A percentile compares a stretch with the other conserved stretches of the same genome.
Conservation (phyloP, 441 rosid genomes). For the Eutrema salsugineum region DNA sequence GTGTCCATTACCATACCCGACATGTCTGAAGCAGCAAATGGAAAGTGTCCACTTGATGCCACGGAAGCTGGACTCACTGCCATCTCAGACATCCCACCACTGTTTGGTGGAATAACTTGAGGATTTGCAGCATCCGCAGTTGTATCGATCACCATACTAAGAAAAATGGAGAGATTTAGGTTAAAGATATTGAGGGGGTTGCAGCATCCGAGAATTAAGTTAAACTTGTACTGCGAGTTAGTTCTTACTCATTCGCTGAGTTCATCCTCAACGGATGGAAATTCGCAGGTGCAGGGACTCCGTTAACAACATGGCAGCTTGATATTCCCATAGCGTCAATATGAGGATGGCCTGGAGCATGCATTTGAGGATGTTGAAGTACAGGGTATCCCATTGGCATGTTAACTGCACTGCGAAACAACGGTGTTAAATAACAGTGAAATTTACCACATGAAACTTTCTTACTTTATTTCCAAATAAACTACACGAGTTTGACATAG, state of each 20-base stretch:
- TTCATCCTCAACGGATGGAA: conserved; percentile 76
- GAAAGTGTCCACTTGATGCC: conserved; percentile 86
- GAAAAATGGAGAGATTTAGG: conserved; percentile 7
- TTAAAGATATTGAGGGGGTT: no score
- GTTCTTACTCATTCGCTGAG: conserved; percentile 75
- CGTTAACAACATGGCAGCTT: conserved; percentile 94
- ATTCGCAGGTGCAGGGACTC: conserved; percentile 87
- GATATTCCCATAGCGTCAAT: conserved; percentile 79
- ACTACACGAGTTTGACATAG: background rate
- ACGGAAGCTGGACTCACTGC: conserved; percentile 81
- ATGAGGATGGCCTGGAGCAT: conserved; percentile 74
- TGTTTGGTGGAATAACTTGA: conserved; percentile 57
- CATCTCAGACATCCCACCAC: conserved; percentile 71
- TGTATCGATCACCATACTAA: conserved; percentile 68
- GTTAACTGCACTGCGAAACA: conserved; percentile 91
- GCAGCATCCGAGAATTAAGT: background rate
- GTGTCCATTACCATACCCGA: conserved; percentile 85
- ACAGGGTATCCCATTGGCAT: conserved; percentile 96
- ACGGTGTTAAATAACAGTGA: conserved; percentile 47
- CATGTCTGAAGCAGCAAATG: conserved; percentile 79
- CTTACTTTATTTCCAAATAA: background rate
- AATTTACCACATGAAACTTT: background rate
- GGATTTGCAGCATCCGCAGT: conserved; percentile 49
- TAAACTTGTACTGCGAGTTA: conserved; percentile 2
- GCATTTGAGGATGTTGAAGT: conserved; percentile 83